These are phyloP conservation scores for Dichotomocladium elegans DNA, from an alignment of 371 early-diverging fungal genomes.

Conservation along the genomic window DNA sequence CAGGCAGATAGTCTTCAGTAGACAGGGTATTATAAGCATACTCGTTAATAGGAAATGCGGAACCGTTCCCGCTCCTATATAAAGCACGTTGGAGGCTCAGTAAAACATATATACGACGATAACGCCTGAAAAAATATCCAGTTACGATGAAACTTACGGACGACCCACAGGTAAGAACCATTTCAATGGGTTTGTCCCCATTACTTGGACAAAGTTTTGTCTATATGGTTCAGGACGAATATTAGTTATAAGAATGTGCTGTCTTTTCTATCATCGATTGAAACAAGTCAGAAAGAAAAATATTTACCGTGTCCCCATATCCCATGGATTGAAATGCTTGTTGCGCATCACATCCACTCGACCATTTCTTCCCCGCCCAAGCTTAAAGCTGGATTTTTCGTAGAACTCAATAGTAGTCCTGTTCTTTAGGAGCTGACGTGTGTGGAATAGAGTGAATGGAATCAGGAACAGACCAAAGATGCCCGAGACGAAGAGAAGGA, in stretches of 20 bases:
- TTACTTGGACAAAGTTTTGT: constrained; percentile 53
- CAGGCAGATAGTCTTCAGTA: too few species aligned
- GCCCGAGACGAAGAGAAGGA: constrained; percentile 51
- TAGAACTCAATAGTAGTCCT: constrained; percentile 67
- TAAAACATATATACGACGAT: not conserved
- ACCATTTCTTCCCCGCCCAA: constrained; percentile 17
- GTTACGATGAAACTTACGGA: constrained; percentile 30
- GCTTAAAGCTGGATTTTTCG: constrained; percentile 46
- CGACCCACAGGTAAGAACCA: constrained; percentile 61
- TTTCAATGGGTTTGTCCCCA: constrained; percentile 42
- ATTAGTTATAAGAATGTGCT: too few species aligned
- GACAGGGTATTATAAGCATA: constrained; percentile 47
- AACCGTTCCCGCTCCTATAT: constrained; percentile 36
- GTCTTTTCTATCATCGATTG: too few species aligned
- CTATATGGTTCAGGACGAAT: too few species aligned
- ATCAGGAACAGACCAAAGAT: constrained; percentile 59
- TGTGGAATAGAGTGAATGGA: constrained; percentile 55
- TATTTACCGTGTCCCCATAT: constrained; percentile 44
- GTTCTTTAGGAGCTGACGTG: constrained; percentile 51
- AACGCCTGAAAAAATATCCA: not conserved
- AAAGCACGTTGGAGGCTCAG: not conserved
- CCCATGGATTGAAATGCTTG: constrained; percentile 59
- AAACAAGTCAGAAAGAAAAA: too few species aligned
- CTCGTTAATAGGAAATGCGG: constrained; percentile 35
- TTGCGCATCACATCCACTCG: constrained; percentile 37